Conservation (phyloP, 805 yeast species). For the Hanseniaspora opuntiae region DNA sequence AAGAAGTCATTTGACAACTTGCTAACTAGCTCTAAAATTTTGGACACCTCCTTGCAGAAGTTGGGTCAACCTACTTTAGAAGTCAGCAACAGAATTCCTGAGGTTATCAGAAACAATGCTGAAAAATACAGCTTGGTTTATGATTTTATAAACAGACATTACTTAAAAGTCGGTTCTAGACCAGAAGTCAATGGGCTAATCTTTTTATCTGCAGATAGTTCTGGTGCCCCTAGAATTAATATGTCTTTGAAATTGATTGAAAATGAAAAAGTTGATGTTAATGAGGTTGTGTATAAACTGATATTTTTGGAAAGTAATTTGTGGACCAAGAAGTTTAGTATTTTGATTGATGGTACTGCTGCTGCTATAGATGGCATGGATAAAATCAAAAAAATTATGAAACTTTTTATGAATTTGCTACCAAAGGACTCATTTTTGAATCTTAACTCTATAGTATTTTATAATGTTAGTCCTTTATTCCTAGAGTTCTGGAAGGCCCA, state of each 20-base stretch:
- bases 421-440: slow-evolving; percentile 41
- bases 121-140: slow-evolving; percentile 41
- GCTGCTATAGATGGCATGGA: slow-evolving; percentile 26
- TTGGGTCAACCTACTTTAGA: slow-evolving; percentile 50
- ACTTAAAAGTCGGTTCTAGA: slow-evolving; percentile 39
- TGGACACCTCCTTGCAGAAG: slow-evolving; percentile 36
- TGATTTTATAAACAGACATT: slow-evolving; percentile 61
- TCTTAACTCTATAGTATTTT: slow-evolving; percentile 41
- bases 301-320: slow-evolving; percentile 55
- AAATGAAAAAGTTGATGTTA: slow-evolving; percentile 29
- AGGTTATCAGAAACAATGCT: slow-evolving; percentile 35
- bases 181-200: slow-evolving; percentile 35
- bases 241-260: slow-evolving; percentile 33
- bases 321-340: slow-evolving; percentile 53
- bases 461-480: slow-evolving; percentile 27
- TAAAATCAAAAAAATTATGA: slow-evolving; percentile 16
- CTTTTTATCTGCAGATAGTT: slow-evolving; percentile 52
- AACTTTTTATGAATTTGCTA: slow-evolving; percentile 31
- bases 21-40: slow-evolving; percentile 24
- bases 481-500: slow-evolving; percentile 19
- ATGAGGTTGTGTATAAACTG: slow-evolving; percentile 43
- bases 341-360: slow-evolving; percentile 59
- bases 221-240: slow-evolving; percentile 59
- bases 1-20: slow-evolving; percentile 17
- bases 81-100: slow-evolving; percentile 44